Conservation (phyloP, 129 eudicot genomes). For the Sambucus nigra region DNA sequence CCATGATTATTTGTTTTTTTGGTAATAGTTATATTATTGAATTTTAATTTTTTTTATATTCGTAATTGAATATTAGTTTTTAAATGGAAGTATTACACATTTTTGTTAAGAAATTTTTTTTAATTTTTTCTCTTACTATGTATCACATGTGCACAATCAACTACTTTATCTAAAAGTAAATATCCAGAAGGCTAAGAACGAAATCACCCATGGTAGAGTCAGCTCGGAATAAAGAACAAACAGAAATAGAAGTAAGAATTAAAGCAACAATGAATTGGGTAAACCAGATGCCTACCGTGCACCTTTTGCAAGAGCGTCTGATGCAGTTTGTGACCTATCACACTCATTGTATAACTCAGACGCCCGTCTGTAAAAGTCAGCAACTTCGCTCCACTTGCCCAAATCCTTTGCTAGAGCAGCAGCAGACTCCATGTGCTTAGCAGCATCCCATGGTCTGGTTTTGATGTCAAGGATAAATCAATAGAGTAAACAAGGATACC, state of each 20-base stretch:
- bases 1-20: no score
- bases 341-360: constrained; percentile 74
- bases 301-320: constrained; percentile 95
- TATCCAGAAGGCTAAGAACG: background rate
- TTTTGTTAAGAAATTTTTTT: no score
- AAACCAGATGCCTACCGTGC: constrained; percentile 65
- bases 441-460: constrained; percentile 97
- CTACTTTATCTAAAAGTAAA: background rate
- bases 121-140: no score
- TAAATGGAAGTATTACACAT: no score
- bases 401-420: constrained; percentile 77
- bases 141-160: no score
- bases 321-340: constrained; percentile 93
- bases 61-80: no score
- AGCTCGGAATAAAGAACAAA: background rate
- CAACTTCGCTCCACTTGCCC: constrained; percentile 76
- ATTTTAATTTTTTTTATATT: no score
- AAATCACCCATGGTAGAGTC: background rate
- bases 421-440: constrained; percentile 95
- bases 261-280: constrained; percentile 2
- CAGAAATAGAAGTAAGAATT: background rate
- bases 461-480: constrained; percentile 33
- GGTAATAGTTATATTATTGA: no score
- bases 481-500: constrained; percentile 4
- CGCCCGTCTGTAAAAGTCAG: constrained; percentile 82